These are phyloP conservation scores for Phytomonas francai DNA, from an alignment of 208 protist species.

Conservation along the genomic window DNA sequence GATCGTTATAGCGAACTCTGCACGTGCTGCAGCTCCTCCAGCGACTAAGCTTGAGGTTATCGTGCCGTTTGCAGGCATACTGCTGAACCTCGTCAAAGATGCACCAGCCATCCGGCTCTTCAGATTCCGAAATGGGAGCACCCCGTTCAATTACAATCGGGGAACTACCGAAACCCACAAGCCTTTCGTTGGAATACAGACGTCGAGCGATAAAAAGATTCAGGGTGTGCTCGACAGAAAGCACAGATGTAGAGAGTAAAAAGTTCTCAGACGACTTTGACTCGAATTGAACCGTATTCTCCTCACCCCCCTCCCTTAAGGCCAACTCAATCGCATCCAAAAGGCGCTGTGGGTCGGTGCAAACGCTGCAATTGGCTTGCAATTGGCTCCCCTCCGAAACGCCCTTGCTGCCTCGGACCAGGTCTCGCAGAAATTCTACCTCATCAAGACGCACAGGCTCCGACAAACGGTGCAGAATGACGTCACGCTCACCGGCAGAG, in stretches of 20 bases:
- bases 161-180: conserved; percentile 34
- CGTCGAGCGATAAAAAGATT: conserved; percentile 66
- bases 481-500: background rate
- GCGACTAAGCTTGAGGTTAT: conserved; percentile 40
- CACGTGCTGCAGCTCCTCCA: conserved; percentile 82
- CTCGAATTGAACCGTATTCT: background rate
- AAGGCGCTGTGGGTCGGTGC: conserved; percentile 5
- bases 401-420: background rate
- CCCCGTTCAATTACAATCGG: conserved; percentile 34
- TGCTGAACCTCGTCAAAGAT: conserved; percentile 67
- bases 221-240: conserved; percentile 39
- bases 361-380: conserved; percentile 12
- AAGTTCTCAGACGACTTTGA: background rate
- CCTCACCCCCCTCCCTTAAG: background rate
- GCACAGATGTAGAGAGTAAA: background rate
- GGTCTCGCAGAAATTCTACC: conserved; percentile 6
- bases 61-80: conserved; percentile 43
- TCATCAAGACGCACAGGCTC: background rate
- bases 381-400: background rate
- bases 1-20: conserved; percentile 71
- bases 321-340: conserved; percentile 3
- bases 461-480: background rate
- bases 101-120: conserved; percentile 69
- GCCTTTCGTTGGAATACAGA: conserved; percentile 29
- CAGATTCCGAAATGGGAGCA: conserved; percentile 42